Conservation (phyloP, 1,284 basidiomycete species). For the Ustilago shanxiensis region DNA sequence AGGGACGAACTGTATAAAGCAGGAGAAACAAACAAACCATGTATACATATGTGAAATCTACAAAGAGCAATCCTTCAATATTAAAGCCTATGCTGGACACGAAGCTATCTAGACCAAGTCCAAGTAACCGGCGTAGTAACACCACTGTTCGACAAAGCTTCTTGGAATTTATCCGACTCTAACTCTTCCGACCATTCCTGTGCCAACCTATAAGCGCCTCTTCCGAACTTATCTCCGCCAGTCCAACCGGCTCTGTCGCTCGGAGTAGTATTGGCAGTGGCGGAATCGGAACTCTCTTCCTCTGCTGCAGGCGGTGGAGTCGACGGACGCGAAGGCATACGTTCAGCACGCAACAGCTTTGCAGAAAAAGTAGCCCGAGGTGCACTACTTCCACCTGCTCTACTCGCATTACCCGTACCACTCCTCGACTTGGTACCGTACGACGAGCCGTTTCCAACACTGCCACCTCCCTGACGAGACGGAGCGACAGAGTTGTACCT, state of each 20-base stretch:
- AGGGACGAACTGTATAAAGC: no score
- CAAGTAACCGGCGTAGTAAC: constrained; percentile 51
- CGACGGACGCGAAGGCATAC: constrained; percentile 47
- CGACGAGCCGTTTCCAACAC: constrained; percentile 38
- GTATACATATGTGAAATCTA: not conserved
- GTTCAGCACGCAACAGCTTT: constrained; percentile 44
- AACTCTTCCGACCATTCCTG: constrained; percentile 46
- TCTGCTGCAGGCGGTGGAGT: constrained; percentile 33
- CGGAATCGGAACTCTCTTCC: constrained; percentile 37
- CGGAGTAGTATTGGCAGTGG: constrained; percentile 34
- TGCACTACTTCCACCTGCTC: constrained; percentile 30
- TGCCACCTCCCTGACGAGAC: constrained; percentile 47
- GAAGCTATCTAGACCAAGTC: constrained; percentile 45
- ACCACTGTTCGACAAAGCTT: constrained; percentile 47
- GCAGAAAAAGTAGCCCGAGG: constrained; percentile 51
- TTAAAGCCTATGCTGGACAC: no score
- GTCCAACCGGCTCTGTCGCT: constrained; percentile 50
- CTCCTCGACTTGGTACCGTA: constrained; percentile 34
- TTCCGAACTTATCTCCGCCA: constrained; percentile 50
- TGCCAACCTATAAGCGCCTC: constrained; percentile 39
- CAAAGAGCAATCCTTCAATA: no score
- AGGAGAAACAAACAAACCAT: not conserved
- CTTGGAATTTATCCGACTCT: constrained; percentile 46
- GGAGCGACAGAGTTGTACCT: constrained; percentile 44
- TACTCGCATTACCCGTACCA: constrained; percentile 23